A percentile compares a stretch with the other conserved stretches of the same genome.
phyloP scores from a whole-genome alignment of 306 rosid species.

The Casuarina equisetifolia region DNA sequence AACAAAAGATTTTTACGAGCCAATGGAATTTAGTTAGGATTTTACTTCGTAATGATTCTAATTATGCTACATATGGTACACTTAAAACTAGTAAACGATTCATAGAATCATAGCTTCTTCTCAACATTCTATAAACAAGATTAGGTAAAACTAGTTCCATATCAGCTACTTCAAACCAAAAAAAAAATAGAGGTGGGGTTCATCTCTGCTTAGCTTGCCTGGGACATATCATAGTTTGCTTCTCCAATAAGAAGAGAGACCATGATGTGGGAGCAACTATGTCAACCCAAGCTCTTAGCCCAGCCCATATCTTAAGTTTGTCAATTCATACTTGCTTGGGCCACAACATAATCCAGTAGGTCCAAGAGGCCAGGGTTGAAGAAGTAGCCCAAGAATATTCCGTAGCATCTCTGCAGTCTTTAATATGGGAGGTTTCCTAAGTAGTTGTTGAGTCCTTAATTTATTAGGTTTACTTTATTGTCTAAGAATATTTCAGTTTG shows the following conservation, averaged over 20 bases:
- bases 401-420: no score
- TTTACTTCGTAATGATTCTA: background rate
- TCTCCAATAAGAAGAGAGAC: background rate
- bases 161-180: background rate
- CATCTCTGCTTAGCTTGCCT: background rate
- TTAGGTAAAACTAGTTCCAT: slow-evolving; percentile 7
- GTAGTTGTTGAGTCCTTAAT: no score
- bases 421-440: no score
- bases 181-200: background rate
- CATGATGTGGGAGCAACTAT: no score
- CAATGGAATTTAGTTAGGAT: background rate
- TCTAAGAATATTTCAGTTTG: no score
- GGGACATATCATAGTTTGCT: background rate
- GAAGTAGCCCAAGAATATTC: no score
- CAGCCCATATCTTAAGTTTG: no score
- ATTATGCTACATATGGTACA: background rate
- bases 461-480: no score
- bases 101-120: background rate
- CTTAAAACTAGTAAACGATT: background rate
- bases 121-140: background rate
- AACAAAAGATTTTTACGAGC: background rate
- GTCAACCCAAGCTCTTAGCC: no score
- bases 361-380: no score
- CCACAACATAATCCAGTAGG: no score
- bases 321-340: no score